Base-by-base conservation (phyloP, 495 filamentous ascomycete species). In the Aspergillus wentii region DNA sequence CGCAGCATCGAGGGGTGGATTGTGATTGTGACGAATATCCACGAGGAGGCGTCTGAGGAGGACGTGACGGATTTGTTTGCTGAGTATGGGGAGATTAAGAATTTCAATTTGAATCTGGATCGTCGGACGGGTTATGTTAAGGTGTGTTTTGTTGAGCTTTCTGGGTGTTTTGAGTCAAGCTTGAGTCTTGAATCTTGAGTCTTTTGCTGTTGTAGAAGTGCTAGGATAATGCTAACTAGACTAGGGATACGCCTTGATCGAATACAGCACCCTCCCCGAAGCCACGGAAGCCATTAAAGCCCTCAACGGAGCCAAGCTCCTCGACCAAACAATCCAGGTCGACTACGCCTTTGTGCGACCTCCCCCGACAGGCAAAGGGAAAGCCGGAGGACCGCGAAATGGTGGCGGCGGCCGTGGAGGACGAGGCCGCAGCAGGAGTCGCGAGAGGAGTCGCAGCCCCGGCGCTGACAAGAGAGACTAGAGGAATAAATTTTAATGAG, bases 1-100 rank as follows among this genome's bases (percentile, higher is more conserved):
- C 88, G 94, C 61, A 94, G 87, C 44, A 96, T 99, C 59, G 94
- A 99, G 61, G 94, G 94, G 48, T 99, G 94, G 94, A 97, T 99
- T 64, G 74, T 99, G 46, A 83, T 96, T 41, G 89, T 83, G 43
- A 95, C 90, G 14, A 96, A 97, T 60, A 88, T 97, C 27, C 92
- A 99, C 62, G 94, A 97, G 59, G 94, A 99, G 65, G 88, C 94
- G 13, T 87, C 82, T 52, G 94, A 99, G 68, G 94, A 99, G 64
- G 88, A 95, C 44, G 64, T 99, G 19, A 88, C 84, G 37, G 94
- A 99, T 57, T 74, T 86, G 49, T 99, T 99, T 64, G 88, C 84
- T 35, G 94, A 99, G 52, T 95, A 81, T 57, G 94, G 94, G 43
- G 88, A 95, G 64, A 95, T 99, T 56, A 94, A 95, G 79, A 97